Evolutionary conservation across 805 yeast species (phyloP).

Genomic region (Wickerhamomyces chambardii): DNA sequence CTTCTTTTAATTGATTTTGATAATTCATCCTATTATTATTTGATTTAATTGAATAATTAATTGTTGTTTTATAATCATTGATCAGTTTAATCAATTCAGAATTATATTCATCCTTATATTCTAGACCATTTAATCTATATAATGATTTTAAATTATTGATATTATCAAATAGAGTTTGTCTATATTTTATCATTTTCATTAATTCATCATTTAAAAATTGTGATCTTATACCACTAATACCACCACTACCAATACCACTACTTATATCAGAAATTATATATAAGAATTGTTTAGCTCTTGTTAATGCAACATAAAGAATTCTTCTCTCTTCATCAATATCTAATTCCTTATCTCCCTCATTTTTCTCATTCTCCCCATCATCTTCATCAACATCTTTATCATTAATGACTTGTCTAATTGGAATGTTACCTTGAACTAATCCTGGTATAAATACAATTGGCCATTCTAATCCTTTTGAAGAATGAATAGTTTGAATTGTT

Average conservation of each 20-base stretch:
- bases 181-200: too few relatives aligned
- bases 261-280: slow-evolving; percentile 21
- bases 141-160: too few relatives aligned
- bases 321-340: slow-evolving; percentile 78
- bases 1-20: too few relatives aligned
- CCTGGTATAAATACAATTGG: slow-evolving; percentile 83
- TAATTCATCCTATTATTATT: too few relatives aligned
- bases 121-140: not conserved
- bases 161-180: not conserved
- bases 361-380: slow-evolving; percentile 78
- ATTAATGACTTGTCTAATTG: slow-evolving; percentile 40
- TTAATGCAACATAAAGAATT: slow-evolving; percentile 80
- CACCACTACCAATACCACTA: not conserved
- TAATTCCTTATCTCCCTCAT: too few relatives aligned
- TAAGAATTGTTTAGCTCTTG: slow-evolving; percentile 63
- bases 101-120: not conserved
- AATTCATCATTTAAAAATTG: not conserved
- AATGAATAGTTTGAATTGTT: slow-evolving; percentile 77
- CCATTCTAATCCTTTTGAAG: slow-evolving; percentile 95
- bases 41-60: not conserved
- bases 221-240: not conserved
- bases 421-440: slow-evolving; percentile 55
- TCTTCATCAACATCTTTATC: slow-evolving; percentile 22
- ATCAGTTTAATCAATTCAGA: not conserved
- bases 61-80: not conserved